Conservation (phyloP, 441 rosid species). For the Pelargonium cotyledonis region DNA sequence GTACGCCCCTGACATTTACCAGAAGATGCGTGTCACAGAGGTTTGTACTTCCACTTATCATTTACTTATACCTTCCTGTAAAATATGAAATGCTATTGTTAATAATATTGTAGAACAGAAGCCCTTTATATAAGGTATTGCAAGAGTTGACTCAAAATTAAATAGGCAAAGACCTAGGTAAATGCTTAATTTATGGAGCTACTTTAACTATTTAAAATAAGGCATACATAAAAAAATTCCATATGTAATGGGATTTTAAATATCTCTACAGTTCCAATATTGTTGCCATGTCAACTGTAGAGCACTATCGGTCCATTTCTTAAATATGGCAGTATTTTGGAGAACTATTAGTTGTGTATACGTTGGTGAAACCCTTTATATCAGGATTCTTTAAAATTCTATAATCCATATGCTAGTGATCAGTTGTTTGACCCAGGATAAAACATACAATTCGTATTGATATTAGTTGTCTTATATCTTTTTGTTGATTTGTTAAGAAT, state of each 20-base stretch:
- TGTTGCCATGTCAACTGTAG: constrained; percentile 9
- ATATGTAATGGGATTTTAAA: neutral
- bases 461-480: neutral
- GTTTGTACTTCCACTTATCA: constrained; percentile 34
- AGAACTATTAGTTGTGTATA: neutral
- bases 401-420: constrained; percentile 4
- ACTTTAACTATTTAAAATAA: no score
- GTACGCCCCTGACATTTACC: constrained; percentile 71
- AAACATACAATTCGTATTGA: neutral
- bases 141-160: no score
- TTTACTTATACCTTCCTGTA: no score
- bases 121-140: neutral
- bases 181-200: no score
- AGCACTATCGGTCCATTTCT: constrained; percentile 10
- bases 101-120: neutral
- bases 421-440: constrained; percentile 6
- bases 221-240: no score
- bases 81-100: neutral
- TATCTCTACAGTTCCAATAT: constrained; percentile 10
- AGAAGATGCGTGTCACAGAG: constrained; percentile 57
- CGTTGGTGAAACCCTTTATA: neutral
- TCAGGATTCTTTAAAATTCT: constrained; percentile 1
- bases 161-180: no score
- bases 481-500: neutral
- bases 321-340: neutral